phyloP scores from a whole-genome alignment of 768 basidiomycete genomes.

The Exsudoporus frostii region DNA sequence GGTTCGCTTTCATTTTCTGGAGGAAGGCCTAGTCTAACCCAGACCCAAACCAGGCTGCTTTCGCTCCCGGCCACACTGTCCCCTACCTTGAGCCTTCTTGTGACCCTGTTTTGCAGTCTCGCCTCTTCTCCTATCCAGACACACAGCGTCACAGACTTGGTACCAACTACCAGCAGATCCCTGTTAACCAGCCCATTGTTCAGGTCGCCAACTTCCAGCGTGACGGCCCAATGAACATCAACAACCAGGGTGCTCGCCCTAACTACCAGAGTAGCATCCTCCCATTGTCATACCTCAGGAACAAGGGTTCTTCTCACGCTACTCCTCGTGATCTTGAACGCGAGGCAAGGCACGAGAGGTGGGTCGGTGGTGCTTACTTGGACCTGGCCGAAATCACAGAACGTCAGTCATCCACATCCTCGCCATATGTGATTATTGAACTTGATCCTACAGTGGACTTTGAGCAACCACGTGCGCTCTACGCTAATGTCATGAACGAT shows the following conservation, averaged over 20 bases:
- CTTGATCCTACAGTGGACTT: constrained; percentile 59
- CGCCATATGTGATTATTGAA: neutral
- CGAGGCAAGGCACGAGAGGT: constrained; percentile 64
- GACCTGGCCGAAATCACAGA: constrained; percentile 76
- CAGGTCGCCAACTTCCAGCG: constrained; percentile 91
- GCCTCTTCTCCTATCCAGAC: constrained; percentile 93
- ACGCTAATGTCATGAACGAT: constrained; percentile 65
- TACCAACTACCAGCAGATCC: constrained; percentile 78
- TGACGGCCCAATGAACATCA: constrained; percentile 64
- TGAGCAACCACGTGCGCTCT: constrained; percentile 76
- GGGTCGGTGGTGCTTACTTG: constrained; percentile 64
- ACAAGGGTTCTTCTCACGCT: constrained; percentile 45
- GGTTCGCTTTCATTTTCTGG: constrained; percentile 31
- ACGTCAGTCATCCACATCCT: constrained; percentile 46
- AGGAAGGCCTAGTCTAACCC: constrained; percentile 5
- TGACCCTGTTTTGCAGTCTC: constrained; percentile 92
- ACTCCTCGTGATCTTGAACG: constrained; percentile 37
- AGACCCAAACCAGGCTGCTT: constrained; percentile 51
- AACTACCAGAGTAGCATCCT: constrained; percentile 82
- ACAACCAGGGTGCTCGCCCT: constrained; percentile 80
- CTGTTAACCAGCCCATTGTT: constrained; percentile 75
- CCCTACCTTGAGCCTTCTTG: constrained; percentile 88
- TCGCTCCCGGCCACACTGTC: constrained; percentile 83
- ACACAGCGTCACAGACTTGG: constrained; percentile 86
- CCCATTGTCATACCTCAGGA: constrained; percentile 61